Evolutionary conservation across 768 basidiomycete genomes (phyloP).

Genomic region (Leccinum longicurvipes): DNA sequence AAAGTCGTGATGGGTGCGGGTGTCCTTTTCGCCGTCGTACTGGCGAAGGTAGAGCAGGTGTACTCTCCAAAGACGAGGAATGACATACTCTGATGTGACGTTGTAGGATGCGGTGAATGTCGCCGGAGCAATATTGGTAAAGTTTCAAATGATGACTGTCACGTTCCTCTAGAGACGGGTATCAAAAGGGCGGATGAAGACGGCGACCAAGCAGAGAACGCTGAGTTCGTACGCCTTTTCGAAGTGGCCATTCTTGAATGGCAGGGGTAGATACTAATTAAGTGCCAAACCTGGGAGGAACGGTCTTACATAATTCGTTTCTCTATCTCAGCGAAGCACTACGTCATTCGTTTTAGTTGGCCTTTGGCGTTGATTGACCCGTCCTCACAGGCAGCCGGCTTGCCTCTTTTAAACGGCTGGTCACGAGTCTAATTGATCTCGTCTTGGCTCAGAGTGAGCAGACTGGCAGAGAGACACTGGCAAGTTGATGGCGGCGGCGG

Average conservation of each 20-base stretch:
- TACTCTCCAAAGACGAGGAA: constrained; percentile 2
- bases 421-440: no score
- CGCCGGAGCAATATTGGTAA: constrained; percentile 76
- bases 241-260: constrained; percentile 77
- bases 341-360: no score
- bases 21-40: constrained; percentile 53
- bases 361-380: no score
- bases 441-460: no score
- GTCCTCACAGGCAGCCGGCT: no score
- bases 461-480: no score
- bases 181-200: neutral
- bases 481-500: no score
- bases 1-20: constrained; percentile 49
- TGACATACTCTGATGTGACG: constrained; percentile 53
- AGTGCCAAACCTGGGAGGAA: constrained; percentile 36
- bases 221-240: constrained; percentile 90
- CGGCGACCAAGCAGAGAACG: constrained; percentile 78
- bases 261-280: constrained; percentile 21
- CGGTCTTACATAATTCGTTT: no score
- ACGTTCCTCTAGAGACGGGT: constrained; percentile 56
- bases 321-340: no score
- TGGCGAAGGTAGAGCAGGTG: constrained; percentile 16
- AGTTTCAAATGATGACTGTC: constrained; percentile 78
- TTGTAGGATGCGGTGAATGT: constrained; percentile 67
- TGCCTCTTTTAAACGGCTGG: no score